Percentiles rank a stretch among this genome's conserved stretches.
Conservation (phyloP, 2,329 filamentous ascomycete species). For the Penicillium polonicum region DNA sequence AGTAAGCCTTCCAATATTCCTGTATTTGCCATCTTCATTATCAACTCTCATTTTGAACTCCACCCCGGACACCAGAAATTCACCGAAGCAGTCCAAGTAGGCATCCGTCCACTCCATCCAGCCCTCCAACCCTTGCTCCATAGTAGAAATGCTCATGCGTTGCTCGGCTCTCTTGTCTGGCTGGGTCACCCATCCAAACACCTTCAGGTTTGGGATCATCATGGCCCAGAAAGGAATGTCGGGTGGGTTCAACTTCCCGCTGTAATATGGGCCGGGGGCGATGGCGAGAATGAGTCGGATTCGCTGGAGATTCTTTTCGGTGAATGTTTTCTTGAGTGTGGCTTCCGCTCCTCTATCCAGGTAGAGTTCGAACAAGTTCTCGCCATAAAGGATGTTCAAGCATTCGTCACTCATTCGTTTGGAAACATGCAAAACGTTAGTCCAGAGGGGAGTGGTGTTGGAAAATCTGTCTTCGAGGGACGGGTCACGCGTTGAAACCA, state of each 20-base stretch:
- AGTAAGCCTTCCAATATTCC: neutral
- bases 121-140: neutral
- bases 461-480: neutral
- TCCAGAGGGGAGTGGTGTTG: neutral
- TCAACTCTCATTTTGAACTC: neutral
- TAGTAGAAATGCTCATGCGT: neutral
- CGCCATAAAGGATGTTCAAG: neutral
- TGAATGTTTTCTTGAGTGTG: neutral
- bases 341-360: neutral
- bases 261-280: neutral
- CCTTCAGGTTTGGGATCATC: neutral
- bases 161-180: neutral
- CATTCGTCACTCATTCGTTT: neutral
- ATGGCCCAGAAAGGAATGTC: neutral
- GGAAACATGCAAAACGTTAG: neutral
- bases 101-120: neutral
- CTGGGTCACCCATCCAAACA: neutral
- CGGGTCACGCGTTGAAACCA: neutral
- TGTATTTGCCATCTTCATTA: neutral
- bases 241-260: neutral
- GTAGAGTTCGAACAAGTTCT: conserved; percentile 1
- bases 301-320: neutral
- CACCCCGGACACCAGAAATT: neutral
- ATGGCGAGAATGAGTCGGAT: neutral
- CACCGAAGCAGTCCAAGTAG: neutral